Percentiles rank a stretch among this genome's conserved stretches.
Evolutionary conservation across 1,139 yeast species (phyloP).

Genomic region (Saccharomyces pastorianus): DNA sequence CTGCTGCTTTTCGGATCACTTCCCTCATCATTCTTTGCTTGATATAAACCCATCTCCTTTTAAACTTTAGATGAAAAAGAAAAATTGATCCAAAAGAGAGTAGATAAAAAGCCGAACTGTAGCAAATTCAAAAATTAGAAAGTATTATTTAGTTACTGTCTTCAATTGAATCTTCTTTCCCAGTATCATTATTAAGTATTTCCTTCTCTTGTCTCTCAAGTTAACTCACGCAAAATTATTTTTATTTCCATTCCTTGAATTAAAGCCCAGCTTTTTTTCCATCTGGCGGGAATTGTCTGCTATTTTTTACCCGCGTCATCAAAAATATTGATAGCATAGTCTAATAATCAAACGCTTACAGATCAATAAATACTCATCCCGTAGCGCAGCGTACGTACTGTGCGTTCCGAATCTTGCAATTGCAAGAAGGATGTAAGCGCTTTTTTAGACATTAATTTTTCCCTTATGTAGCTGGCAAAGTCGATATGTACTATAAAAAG

Average conservation of each 20-base stretch:
- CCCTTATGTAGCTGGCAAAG: background rate
- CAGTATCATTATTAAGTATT: background rate
- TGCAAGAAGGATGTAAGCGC: background rate
- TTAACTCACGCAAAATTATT: background rate
- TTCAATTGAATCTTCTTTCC: background rate
- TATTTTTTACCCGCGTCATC: background rate
- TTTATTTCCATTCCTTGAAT: background rate
- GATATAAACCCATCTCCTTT: background rate
- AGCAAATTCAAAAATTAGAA: background rate
- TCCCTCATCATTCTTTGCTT: background rate
- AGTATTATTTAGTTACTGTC: background rate
- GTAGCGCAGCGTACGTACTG: background rate
- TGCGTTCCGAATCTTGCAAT: background rate
- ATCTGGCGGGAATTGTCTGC: background rate
- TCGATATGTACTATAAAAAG: background rate
- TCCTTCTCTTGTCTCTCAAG: background rate
- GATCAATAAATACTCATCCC: background rate
- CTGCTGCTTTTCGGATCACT: constrained; percentile 2
- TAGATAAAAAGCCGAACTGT: background rate
- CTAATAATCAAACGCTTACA: background rate
- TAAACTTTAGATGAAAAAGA: background rate
- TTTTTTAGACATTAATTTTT: too few relatives aligned
- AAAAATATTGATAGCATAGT: background rate
- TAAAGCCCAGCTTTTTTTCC: background rate
- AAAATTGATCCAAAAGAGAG: background rate